Base-by-base conservation (phyloP, 768 basidiomycete genomes). In the Rhodotorula graminis region DNA sequence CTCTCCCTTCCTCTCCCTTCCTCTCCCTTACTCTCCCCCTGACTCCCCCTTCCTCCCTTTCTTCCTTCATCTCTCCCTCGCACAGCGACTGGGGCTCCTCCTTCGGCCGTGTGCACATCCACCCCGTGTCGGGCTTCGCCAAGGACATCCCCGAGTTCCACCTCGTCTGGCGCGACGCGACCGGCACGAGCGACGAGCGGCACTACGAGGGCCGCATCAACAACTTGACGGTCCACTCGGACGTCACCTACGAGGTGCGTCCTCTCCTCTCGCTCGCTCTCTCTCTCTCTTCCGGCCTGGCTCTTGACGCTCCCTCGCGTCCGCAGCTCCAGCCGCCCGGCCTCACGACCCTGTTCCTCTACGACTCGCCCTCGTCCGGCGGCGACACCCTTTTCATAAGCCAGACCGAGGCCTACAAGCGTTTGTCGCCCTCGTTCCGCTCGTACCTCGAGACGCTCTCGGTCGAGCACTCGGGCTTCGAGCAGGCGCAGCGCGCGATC, bases 91-190 rank as follows among this genome's bases (percentile, higher is more conserved):
- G 61, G 53, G 55, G 53, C 33, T 23, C 52, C 10, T 37, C 25
- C 40, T 71, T 80, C 49, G 82, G 82, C 10, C 88, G 88, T 47
- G 82, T 91, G 29, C 92, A 92, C 80, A 85, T 90, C 74, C 91
- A 93, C 77, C 91, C 91, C 6, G 90, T 90, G 6, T 89, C 88
- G 19, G 90, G 89, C 0, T 89, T 91, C 78, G 91, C 92, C 46
- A 82, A 84, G 71, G 86, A 84, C 42, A 87, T 86, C 77, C 90
- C 90, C 3, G 86, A 92, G 78, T 79, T 93, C 64, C 92, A 92
- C 80, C 85, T 93, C 33, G 91, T 92, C 6, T 92, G 92, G 78
- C 87, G 90, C 67, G 91, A 92, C 80, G 85, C 83, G 42, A 86
- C 87, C 56, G 83, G 85, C 11, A 87, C 86, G 42, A 89, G 86